phyloP scores from a whole-genome alignment of 2,329 filamentous ascomycete genomes.

The Talaromyces sp. region DNA sequence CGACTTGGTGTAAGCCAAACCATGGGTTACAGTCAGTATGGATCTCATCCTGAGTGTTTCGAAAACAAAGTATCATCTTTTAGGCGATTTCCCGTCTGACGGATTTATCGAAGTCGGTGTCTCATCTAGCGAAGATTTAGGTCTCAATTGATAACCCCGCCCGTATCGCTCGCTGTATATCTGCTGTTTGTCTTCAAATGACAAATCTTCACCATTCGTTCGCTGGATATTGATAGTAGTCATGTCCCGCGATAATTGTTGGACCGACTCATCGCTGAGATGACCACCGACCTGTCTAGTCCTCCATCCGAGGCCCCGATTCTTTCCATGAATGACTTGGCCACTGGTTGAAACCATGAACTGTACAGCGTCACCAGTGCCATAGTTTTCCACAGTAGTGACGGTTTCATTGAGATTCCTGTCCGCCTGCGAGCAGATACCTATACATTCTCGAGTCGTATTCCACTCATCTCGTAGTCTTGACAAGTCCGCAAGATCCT shows the following conservation, averaged over 20 bases:
- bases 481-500: constrained; percentile 26
- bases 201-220: no score
- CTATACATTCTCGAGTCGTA: constrained; percentile 26
- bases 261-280: constrained; percentile 23
- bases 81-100: no score
- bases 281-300: constrained; percentile 30
- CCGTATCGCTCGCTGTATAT: no score
- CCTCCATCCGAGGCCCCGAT: constrained; percentile 21
- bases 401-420: constrained; percentile 19
- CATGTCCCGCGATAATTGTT: constrained; percentile 28
- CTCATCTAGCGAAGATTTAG: no score
- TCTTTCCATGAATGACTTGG: constrained; percentile 28
- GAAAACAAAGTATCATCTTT: no score
- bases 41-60: no score
- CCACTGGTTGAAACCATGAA: constrained; percentile 34
- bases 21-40: no score
- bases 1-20: no score
- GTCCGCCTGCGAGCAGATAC: constrained; percentile 30
- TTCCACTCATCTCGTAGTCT: constrained; percentile 34
- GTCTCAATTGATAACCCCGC: no score
- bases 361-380: constrained; percentile 29
- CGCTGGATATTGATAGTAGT: constrained; percentile 17
- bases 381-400: constrained; percentile 30
- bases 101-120: no score
- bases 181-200: no score